Base-by-base conservation (phyloP, 2,329 filamentous ascomycete genomes). In the Fusarium solani-melongenae region DNA sequence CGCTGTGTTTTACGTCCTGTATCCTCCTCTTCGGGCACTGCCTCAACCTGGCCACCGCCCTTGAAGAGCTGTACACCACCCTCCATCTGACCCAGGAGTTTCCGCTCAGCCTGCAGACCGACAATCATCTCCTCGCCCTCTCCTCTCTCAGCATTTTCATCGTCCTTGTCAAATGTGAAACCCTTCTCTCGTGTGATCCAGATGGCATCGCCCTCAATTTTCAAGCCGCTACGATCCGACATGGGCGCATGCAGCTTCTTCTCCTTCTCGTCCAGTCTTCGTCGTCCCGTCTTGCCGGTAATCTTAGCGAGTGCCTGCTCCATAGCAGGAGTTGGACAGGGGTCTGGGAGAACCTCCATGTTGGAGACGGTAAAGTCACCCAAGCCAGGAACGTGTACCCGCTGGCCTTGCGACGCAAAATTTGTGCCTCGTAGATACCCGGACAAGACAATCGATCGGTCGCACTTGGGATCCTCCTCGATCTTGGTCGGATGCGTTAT, bases 181-280 rank as follows among this genome's bases (percentile, higher is more conserved):
- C 90, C 91, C 76, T 91, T 92, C 60, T 92, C 90, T 65, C 89
- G 85, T 11, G 90, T 92, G 69, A 92, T 98, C 85, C 97, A 99
- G 39, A 99, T 95, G 9, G 96, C 95, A 83, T 99, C 96, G 70
- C 97, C 97, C 76, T 99, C 96, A 60, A 99, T 96, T 80, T 98
- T 92, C 14, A 99, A 90, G 78, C 96, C 96, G 74, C 95, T 97
- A 36, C 98, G 95, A 83, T 99, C 96, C 29, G 95, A 98, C 96
- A 99, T 98, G 36, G 96, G 97, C 4, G 96, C 97, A 82, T 98
- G 97, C 6, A 99, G 86, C 77, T 97, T 91, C 84, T 98, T 98
- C 80, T 99, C 96, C 84, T 98, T 99, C 80, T 99, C 96, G 34
- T 97, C 96, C 15, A 99, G 85, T 65, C 95, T 89, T 78, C 92